Base-by-base conservation (phyloP, 805 yeast genomes). In the Phaffomyces thermotolerans region DNA sequence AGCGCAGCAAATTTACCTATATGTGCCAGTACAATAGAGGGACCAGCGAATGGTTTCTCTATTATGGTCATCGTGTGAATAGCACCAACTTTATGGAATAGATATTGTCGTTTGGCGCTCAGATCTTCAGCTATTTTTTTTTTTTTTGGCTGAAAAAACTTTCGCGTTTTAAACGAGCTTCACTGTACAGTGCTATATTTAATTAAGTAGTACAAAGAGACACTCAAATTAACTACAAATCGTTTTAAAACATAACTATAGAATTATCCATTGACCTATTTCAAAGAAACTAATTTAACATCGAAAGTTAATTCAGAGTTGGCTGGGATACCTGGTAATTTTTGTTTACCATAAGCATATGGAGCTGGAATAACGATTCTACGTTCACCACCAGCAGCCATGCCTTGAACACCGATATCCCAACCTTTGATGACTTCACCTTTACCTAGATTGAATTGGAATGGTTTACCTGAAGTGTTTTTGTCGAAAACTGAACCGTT, bases 341-440 rank as follows among this genome's bases (percentile, higher is more conserved):
- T 79, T 72, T 85, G 83, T 60, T 84, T 84, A 53, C 99, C 99
- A 71, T 93, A 93, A 45, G 96, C 99, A 81, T 86, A 85, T 60
- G 90, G 79, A 43, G 99, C 83, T 57, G 99, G 99, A 55, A 93
- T 88, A 49, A 88, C 78, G 54, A 93, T 88, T 73, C 98, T 82
- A 78, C 99, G 90, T 77, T 93, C 99, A 63, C 98, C 98, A 61
- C 96, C 96, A 63, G 87, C 95, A 45, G 95, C 81, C 97, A 93
- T 90, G 65, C 98, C 98, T 47, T 91, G 89, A 58, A 93, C 93
- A 76, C 99, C 99, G 60, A 91, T 77, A 65, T 93, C 99, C 87
- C 96, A 93, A 53, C 98, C 99, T 68, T 87, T 87, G 75, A 93
- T 93, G 56, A 95, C 97, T 71, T 93, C 99, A 63, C 98, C 99